Base-by-base conservation (phyloP, 2,329 filamentous ascomycete species). In the Ascocoryne sarcoides region DNA sequence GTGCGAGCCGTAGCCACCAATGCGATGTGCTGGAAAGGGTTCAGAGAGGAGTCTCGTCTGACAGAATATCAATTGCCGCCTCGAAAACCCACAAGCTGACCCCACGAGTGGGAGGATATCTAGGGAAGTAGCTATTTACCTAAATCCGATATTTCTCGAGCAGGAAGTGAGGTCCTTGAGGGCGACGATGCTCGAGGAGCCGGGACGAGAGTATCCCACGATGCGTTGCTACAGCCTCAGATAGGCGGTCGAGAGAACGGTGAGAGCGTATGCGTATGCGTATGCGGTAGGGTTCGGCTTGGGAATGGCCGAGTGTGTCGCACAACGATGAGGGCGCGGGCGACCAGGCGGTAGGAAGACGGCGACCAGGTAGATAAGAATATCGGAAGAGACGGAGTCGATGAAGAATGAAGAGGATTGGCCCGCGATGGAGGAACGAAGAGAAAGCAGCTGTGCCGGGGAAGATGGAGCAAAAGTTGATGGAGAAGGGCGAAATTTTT, bases 211-310 rank as follows among this genome's bases (percentile, higher is more conserved):
- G 23, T 7, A 7, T 7, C 23, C 23, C 23, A 26, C 42, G 47
- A 50, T 44, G 46, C 43, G 40, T 47, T 48, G 42, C 46, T 46
- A 44, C 49, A 50, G 50, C 52, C 50, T 52, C 40, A 47, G 40
- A 49, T 47, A 48, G 50, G 52, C 53, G 51, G 51, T 49, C 47
- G 50, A 49, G 37, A 39, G 33, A 38, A 46, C 44, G 44, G 46
- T 51, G 48, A 50, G 36, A 31, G 30, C n/a, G n/a, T n/a, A n/a
- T n/a, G n/a, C n/a, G 34, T 40, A 36, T 26, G 23, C 23, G 23
- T 28, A 37, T 38, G 45, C 39, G 48, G 49, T 47, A 47, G 49
- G 37, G 44, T 38, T 53, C 52, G 54, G 52, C 46, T 48, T 49
- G 42, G 31, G 32, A 26, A 19, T 41, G 39, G 40, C 50, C 50